Conservation (phyloP, 2,329 filamentous ascomycete species). For the Emergomyces orientalis region DNA sequence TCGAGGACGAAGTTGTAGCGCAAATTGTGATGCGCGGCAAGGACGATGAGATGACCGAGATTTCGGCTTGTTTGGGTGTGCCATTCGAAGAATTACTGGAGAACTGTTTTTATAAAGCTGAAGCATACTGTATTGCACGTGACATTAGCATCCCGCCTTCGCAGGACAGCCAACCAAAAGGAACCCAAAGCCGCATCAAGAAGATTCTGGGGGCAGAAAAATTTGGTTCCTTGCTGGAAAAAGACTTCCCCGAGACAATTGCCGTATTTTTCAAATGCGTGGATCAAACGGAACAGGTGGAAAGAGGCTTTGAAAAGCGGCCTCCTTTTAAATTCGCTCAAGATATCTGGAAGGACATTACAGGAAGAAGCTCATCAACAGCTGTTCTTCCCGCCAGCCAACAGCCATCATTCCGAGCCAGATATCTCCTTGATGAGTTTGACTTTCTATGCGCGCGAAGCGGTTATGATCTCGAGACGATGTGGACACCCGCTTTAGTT, state of each 20-base stretch:
- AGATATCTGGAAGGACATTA: constrained; percentile 60
- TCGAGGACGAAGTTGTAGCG: constrained; percentile 67
- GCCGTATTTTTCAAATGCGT: constrained; percentile 66
- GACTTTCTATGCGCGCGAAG: constrained; percentile 67
- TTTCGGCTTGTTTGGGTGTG: constrained; percentile 51
- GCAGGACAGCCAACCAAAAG: constrained; percentile 41
- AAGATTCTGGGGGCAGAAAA: constrained; percentile 57
- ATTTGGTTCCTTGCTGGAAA: constrained; percentile 55
- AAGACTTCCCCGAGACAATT: constrained; percentile 67
- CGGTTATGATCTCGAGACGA: constrained; percentile 51
- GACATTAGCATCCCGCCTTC: constrained; percentile 50
- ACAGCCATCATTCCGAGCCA: constrained; percentile 76
- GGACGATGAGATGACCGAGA: constrained; percentile 50
- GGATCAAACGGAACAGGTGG: constrained; percentile 65
- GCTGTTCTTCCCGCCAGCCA: constrained; percentile 63
- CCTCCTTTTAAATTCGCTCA: constrained; percentile 52
- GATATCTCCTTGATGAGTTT: constrained; percentile 65
- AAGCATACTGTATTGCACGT: constrained; percentile 75
- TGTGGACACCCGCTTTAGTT: constrained; percentile 71
- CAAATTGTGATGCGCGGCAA: constrained; percentile 75
- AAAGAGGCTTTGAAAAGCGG: constrained; percentile 55
- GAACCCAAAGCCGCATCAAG: constrained; percentile 56
- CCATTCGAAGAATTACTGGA: constrained; percentile 51
- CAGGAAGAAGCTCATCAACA: constrained; percentile 55
- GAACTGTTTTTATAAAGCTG: constrained; percentile 63